Base-by-base conservation (phyloP, 345 rosid species). In the Triadica sebifera region DNA sequence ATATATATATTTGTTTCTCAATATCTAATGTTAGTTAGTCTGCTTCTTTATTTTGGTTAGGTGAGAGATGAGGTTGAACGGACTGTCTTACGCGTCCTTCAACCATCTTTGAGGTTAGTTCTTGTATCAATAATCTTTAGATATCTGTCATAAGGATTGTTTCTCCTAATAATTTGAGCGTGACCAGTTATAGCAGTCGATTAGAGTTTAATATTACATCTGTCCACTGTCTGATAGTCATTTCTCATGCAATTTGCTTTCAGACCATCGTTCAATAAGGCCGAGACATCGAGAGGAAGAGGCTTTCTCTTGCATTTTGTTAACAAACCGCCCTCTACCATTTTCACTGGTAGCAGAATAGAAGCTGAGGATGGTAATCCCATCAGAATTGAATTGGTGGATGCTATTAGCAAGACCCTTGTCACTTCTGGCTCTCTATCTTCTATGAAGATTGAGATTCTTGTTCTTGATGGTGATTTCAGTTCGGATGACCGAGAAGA, bases 381-480 rank as follows among this genome's bases (percentile, higher is more conserved):
- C 0, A 0, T 93, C 60, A 46, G 55, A 29, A 78, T 95, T 34
- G 80, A 72, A 34, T 79, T 95, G 22, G 45, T 85, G 34, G 96
- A 95, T 63, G 70, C 84, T 5, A 57, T 20, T 25, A 84, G 85
- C 37, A 79, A 80, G 52, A 20, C 58, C 22, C 71, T 78, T 6
- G 84, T 85, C 52, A 53, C 65, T 1, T 77, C 86, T 0, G 94
- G 89, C 29, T 82, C 89, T 8, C 62, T 78, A 15, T 88, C 99
- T 25, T 86, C 87, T 0, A 57, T 85, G 37, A 87, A 83, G 56
- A 57, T 90, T 9, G 90, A 85, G 80, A 82, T 95, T 52, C 82
- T 89, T 12, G 94, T 80, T 38, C 81, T 95, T 6, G 43, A 90
- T 49, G 98, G 85, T 43, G 94, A 95, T 37, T 90, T 91, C 49